Evolutionary conservation across 805 yeast species (phyloP).

Genomic region (Candida loeiensis): DNA sequence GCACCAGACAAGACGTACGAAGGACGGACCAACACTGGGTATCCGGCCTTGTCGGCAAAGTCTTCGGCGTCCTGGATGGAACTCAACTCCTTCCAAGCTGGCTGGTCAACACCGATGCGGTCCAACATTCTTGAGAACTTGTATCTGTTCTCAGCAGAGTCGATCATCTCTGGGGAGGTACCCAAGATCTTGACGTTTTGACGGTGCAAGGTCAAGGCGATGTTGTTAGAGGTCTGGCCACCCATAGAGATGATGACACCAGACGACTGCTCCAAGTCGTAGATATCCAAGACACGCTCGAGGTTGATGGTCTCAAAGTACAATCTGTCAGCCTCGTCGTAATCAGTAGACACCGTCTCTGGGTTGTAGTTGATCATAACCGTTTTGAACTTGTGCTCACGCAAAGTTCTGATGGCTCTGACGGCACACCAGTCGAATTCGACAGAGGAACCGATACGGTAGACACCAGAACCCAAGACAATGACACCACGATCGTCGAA

Average conservation of each 20-base stretch:
- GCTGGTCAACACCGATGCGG: conserved; percentile 95
- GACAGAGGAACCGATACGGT: conserved; percentile 97
- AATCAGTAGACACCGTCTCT: conserved; percentile 98
- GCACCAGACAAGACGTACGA: conserved; percentile 98
- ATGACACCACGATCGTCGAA: conserved; percentile 91
- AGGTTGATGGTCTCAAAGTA: conserved; percentile 93
- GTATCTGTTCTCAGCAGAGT: conserved; percentile 96
- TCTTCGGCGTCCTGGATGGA: conserved; percentile 88
- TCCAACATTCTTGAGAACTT: conserved; percentile 97
- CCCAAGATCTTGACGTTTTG: conserved; percentile 94
- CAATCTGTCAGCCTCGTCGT: conserved; percentile 95
- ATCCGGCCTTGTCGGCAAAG: conserved; percentile 85
- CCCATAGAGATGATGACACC: conserved; percentile 98
- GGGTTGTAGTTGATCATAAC: conserved; percentile 98
- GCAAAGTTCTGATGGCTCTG: conserved; percentile 88
- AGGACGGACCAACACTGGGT: conserved; percentile 96
- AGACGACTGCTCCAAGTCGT: conserved; percentile 81
- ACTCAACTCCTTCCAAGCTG: conserved; percentile 98
- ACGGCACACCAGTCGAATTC: conserved; percentile 99
- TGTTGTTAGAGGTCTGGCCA: conserved; percentile 97
- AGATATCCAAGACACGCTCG: conserved; percentile 92
- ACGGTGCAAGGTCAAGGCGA: conserved; percentile 88
- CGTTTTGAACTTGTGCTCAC: conserved; percentile 83
- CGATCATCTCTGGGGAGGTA: conserved; percentile 97
- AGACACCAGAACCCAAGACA: conserved; percentile 98